These are phyloP conservation scores for Naganishia albida DNA, from an alignment of 1,284 basidiomycete species.

Conservation along the genomic window DNA sequence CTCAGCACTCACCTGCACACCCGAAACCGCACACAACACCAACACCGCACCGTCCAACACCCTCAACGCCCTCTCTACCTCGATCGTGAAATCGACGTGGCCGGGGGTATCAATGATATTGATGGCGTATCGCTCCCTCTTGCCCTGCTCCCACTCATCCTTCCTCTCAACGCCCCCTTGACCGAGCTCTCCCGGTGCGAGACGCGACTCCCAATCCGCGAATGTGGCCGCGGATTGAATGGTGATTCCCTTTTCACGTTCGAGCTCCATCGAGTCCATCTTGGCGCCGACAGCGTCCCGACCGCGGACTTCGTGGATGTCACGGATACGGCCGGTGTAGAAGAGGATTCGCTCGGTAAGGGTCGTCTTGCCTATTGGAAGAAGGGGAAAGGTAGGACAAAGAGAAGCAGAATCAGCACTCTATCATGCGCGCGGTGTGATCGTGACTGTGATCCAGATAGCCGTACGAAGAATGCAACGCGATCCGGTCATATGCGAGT, in stretches of 20 bases:
- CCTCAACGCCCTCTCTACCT: constrained; percentile 94
- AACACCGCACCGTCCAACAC: constrained; percentile 96
- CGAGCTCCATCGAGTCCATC: constrained; percentile 99
- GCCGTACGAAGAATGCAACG: too few species aligned
- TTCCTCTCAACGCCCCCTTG: constrained; percentile 48
- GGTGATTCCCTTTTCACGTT: constrained; percentile 98
- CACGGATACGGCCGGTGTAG: constrained; percentile 93
- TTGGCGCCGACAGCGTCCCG: constrained; percentile 95
- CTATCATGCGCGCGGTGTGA: background rate
- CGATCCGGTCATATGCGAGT: too few species aligned
- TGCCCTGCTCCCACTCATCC: constrained; percentile 58
- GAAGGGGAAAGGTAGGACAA: too few species aligned
- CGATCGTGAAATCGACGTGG: constrained; percentile 99
- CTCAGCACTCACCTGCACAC: constrained; percentile 71
- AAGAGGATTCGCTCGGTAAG: constrained; percentile 95
- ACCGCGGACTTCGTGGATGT: constrained; percentile 97
- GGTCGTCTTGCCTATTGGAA: constrained; percentile 90
- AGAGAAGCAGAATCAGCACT: background rate
- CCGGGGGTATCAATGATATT: constrained; percentile 99
- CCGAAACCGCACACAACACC: constrained; percentile 94
- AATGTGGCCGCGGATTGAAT: constrained; percentile 99
- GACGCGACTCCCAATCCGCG: constrained; percentile 83
- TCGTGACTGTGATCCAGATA: background rate
- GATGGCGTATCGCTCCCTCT: constrained; percentile 81
- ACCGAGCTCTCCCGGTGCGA: constrained; percentile 50